These are phyloP conservation scores for Populus simonii DNA, from an alignment of 345 rosid genomes.

Conservation along the genomic window DNA sequence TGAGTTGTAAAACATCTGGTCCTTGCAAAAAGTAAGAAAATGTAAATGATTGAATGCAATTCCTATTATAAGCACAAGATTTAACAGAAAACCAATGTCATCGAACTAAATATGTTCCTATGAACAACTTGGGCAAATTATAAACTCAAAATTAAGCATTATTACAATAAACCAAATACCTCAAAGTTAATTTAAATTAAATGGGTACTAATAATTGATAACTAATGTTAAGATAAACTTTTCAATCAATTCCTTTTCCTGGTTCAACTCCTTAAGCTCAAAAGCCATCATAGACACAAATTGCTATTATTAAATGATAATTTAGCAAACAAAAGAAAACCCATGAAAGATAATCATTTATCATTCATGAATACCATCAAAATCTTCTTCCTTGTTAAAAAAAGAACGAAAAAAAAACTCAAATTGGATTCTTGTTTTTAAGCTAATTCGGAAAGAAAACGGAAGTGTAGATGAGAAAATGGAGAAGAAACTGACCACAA, in stretches of 20 bases:
- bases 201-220: background rate
- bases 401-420: background rate
- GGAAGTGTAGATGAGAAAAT: background rate
- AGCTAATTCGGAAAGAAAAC: background rate
- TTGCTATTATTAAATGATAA: background rate
- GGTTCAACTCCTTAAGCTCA: background rate
- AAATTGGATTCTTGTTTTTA: background rate
- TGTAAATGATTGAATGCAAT: too few relatives aligned
- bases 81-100: background rate
- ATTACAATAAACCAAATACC: background rate
- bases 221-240: background rate
- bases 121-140: background rate
- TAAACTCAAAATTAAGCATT: background rate
- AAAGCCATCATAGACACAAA: background rate
- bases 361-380: background rate
- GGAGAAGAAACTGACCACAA: conserved; percentile 43
- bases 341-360: background rate
- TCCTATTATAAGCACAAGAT: too few relatives aligned
- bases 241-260: too few relatives aligned
- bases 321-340: background rate
- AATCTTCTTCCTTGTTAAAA: background rate
- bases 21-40: too few relatives aligned
- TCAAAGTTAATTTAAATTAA: background rate
- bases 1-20: too few relatives aligned
- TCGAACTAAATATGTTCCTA: background rate